Evolutionary conservation across 257 asterid species (phyloP).

Genomic region (Solanum corneliomulleri): DNA sequence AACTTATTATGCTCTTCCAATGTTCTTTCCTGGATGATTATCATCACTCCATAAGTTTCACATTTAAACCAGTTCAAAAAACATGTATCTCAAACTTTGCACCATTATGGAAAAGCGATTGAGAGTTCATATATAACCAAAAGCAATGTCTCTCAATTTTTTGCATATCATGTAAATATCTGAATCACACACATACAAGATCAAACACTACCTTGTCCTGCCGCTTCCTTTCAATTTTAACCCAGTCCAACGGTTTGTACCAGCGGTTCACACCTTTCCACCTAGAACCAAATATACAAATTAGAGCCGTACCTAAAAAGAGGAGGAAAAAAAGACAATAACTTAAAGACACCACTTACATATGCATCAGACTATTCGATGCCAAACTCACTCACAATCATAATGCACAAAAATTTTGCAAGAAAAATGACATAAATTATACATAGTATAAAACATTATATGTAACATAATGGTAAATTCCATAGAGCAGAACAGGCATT

Average conservation of each 20-base stretch:
- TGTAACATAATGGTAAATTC: background rate
- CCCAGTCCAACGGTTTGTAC: constrained; percentile 64
- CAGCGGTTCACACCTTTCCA: constrained; percentile 67
- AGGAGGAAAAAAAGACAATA: background rate
- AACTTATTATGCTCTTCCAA: constrained; percentile 57
- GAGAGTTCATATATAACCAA: background rate
- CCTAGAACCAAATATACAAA: constrained; percentile 15
- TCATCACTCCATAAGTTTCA: background rate
- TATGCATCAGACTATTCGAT: background rate
- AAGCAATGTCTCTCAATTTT: background rate
- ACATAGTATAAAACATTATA: background rate
- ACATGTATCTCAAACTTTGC: background rate
- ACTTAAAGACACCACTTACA: background rate
- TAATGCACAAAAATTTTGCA: background rate
- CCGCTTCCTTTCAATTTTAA: constrained; percentile 55
- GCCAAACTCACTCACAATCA: background rate
- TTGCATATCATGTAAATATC: background rate
- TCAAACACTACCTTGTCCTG: constrained; percentile 64
- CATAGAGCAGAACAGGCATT: background rate
- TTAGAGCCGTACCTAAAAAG: background rate
- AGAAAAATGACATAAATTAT: background rate
- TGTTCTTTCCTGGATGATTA: constrained; percentile 47
- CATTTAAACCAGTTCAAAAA: background rate
- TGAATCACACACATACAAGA: background rate
- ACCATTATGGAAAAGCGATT: background rate